These are phyloP conservation scores for Myochromella boudieri DNA, from an alignment of 768 basidiomycete genomes.

Conservation along the genomic window DNA sequence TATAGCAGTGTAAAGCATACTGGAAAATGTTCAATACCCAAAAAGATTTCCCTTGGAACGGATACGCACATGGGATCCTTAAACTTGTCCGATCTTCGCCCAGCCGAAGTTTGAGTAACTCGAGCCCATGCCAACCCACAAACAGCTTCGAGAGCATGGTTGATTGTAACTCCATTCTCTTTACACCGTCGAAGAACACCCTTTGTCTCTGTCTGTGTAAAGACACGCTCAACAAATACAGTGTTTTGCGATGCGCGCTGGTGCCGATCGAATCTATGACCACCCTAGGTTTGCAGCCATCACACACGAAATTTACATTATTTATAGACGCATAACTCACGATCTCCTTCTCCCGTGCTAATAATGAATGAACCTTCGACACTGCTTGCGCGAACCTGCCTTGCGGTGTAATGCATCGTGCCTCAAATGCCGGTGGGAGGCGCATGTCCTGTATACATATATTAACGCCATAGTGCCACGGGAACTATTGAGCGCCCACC, in stretches of 20 bases:
- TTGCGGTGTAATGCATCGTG: constrained; percentile 21
- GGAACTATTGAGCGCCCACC: constrained; percentile 6
- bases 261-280: constrained; percentile 50
- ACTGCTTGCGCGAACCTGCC: constrained; percentile 31
- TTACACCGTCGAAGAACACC: constrained; percentile 59
- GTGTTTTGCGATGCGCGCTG: constrained; percentile 34
- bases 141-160: constrained; percentile 57
- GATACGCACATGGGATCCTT: constrained; percentile 22
- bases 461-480: background rate
- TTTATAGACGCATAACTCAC: constrained; percentile 24
- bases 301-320: background rate
- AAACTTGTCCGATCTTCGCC: constrained; percentile 10
- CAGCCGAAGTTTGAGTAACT: constrained; percentile 13
- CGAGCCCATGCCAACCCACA: constrained; percentile 59
- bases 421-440: constrained; percentile 27
- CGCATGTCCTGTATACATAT: constrained; percentile 5
- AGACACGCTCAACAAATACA: constrained; percentile 30
- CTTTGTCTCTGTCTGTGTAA: constrained; percentile 32
- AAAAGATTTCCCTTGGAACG: background rate
- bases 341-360: constrained; percentile 44
- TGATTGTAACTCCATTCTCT: constrained; percentile 54
- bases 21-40: constrained; percentile 15
- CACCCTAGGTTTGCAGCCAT: constrained; percentile 32
- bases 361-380: constrained; percentile 47
- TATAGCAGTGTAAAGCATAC: constrained; percentile 70